Percentiles rank a stretch among this genome's conserved stretches.
These are phyloP conservation scores for Brettanomyces nanus DNA, from an alignment of 805 yeast genomes.

Conservation along the genomic window DNA sequence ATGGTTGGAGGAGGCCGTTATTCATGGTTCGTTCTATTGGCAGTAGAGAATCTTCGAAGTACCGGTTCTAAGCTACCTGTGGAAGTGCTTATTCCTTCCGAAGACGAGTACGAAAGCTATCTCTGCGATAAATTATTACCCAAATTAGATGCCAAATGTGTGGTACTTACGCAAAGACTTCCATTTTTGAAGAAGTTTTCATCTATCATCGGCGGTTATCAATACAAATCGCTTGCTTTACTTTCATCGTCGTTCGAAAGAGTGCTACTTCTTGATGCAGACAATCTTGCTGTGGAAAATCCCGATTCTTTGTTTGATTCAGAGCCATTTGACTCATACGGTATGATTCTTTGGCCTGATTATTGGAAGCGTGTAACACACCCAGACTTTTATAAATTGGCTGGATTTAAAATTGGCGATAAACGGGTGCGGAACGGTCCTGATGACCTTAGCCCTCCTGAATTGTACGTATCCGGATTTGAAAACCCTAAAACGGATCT, in stretches of 20 bases:
- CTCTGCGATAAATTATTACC: slow-evolving; percentile 34
- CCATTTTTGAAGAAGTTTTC: slow-evolving; percentile 6
- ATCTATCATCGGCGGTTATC: slow-evolving; percentile 35
- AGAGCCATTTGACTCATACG: slow-evolving; percentile 45
- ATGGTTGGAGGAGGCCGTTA: slow-evolving; percentile 71
- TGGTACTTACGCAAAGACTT: slow-evolving; percentile 36
- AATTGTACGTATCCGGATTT: slow-evolving; percentile 10
- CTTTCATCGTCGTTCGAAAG: slow-evolving; percentile 46
- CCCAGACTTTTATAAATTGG: slow-evolving; percentile 39
- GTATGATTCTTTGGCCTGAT: slow-evolving; percentile 53
- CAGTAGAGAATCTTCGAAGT: slow-evolving; percentile 39
- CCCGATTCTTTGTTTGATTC: slow-evolving; percentile 45
- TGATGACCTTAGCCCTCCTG: slow-evolving; percentile 23
- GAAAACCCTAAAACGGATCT: slow-evolving; percentile 15
- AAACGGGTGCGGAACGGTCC: slow-evolving; percentile 24
- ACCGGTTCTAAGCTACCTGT: slow-evolving; percentile 40
- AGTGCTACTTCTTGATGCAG: slow-evolving; percentile 44
- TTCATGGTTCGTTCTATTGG: slow-evolving; percentile 52
- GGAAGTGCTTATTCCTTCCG: slow-evolving; percentile 34
- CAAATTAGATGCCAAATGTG: slow-evolving; percentile 49
- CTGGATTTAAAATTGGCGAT: slow-evolving; percentile 28
- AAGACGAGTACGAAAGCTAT: slow-evolving; percentile 31
- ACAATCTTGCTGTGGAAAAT: slow-evolving; percentile 39
- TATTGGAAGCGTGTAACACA: slow-evolving; percentile 52
- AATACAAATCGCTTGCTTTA: slow-evolving; percentile 40